phyloP scores from a whole-genome alignment of 106 monocot genomes.

The Gastrodia elata region DNA sequence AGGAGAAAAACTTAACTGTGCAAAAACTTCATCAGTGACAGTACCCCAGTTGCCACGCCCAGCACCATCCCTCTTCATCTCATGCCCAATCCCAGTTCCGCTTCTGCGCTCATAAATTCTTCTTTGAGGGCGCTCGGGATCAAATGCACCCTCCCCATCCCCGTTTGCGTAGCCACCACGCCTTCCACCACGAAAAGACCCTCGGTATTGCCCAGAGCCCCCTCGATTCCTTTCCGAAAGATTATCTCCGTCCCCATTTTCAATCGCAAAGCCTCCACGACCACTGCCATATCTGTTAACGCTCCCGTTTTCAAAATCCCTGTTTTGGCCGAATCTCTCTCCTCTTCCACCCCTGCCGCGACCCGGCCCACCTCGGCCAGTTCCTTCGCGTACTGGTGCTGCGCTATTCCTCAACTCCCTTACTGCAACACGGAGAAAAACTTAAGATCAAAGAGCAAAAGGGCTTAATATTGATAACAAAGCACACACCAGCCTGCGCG shows the following conservation, averaged over 20 bases:
- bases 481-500: conserved; percentile 21
- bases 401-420: conserved; percentile 27
- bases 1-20: conserved; percentile 37
- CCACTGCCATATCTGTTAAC: conserved; percentile 16
- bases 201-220: conserved; percentile 23
- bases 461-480: neutral
- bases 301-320: conserved; percentile 36
- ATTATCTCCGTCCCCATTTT: conserved; percentile 20
- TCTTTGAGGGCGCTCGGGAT: conserved; percentile 17
- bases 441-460: neutral
- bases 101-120: conserved; percentile 61
- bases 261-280: conserved; percentile 7
- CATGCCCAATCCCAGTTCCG: conserved; percentile 83
- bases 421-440: conserved; percentile 16
- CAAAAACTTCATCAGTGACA: conserved; percentile 36
- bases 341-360: conserved; percentile 36
- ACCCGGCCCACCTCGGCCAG: conserved; percentile 23
- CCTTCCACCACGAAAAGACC: conserved; percentile 31
- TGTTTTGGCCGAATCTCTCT: conserved; percentile 12
- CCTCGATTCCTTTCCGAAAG: conserved; percentile 19
- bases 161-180: conserved; percentile 38
- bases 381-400: conserved; percentile 23
- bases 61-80: conserved; percentile 67
- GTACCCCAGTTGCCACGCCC: conserved; percentile 90
- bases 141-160: conserved; percentile 28